A percentile compares a stretch with the other conserved stretches of the same genome.
Conservation (phyloP, 164 flowering plant genomes). For the Piper betle region DNA sequence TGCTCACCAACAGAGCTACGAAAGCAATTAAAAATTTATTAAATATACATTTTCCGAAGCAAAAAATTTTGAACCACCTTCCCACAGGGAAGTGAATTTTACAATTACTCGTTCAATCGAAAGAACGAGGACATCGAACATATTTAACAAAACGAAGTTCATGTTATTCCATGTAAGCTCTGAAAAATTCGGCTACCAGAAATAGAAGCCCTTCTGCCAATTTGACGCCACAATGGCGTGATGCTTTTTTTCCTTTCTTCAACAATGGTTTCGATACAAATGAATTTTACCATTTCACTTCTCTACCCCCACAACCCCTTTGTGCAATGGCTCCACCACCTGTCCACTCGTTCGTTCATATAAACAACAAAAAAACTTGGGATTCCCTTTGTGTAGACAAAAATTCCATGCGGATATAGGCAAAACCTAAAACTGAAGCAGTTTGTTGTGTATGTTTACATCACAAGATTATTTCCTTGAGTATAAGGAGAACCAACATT, state of each 20-base stretch:
- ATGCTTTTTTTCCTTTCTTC: no score
- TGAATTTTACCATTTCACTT: neutral
- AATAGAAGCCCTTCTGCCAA: no score
- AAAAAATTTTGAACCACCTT: constrained; percentile 86
- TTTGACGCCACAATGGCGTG: no score
- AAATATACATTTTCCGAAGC: constrained; percentile 33
- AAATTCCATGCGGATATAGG: neutral
- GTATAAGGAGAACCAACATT: constrained; percentile 72
- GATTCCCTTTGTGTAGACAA: neutral
- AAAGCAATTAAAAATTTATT: no score
- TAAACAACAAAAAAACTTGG: constrained; percentile 46
- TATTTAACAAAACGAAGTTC: no score
- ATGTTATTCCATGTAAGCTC: no score
- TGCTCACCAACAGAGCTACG: neutral
- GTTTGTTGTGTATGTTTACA: neutral
- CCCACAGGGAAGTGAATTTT: no score
- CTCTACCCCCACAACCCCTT: neutral
- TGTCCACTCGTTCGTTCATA: no score
- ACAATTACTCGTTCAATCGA: no score
- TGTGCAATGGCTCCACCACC: no score
- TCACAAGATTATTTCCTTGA: constrained; percentile 66
- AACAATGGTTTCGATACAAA: neutral
- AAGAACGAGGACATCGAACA: no score
- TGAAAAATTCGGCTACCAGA: no score
- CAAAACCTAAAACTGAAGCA: neutral